phyloP scores from a whole-genome alignment of 495 filamentous ascomycete genomes.

The Daldinia childiae region DNA sequence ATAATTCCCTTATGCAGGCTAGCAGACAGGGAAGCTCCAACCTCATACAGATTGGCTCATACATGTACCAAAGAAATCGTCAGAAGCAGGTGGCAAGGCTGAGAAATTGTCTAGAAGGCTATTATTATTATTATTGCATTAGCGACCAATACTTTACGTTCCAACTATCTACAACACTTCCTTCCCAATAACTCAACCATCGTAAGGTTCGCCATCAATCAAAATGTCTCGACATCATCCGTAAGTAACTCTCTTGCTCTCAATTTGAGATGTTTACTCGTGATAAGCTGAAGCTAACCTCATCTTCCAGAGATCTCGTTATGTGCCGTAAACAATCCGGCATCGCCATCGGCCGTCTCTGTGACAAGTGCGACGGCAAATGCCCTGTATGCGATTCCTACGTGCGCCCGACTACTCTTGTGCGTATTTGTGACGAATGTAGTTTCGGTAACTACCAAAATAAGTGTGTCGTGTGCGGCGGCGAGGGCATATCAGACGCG shows the following conservation, averaged over 20 bases:
- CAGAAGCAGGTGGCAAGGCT: slow-evolving; percentile 48
- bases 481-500: slow-evolving; percentile 98
- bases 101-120: slow-evolving; percentile 43
- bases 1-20: slow-evolving; percentile 6
- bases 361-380: slow-evolving; percentile 99
- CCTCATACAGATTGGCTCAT: slow-evolving; percentile 21
- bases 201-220: slow-evolving; percentile 17
- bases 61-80: slow-evolving; percentile 30
- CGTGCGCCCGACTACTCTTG: slow-evolving; percentile 95
- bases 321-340: slow-evolving; percentile 99
- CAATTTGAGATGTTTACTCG: slow-evolving; percentile 49
- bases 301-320: slow-evolving; percentile 80
- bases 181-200: slow-evolving; percentile 21
- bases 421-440: slow-evolving; percentile 99
- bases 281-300: slow-evolving; percentile 45
- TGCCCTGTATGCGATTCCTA: slow-evolving; percentile 99
- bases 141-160: background rate
- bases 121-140: background rate
- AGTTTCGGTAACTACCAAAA: slow-evolving; percentile 99
- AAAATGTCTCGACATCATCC: slow-evolving; percentile 81
- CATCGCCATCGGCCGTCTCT: slow-evolving; percentile 98
- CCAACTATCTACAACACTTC: background rate
- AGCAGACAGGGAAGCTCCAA: slow-evolving; percentile 16
- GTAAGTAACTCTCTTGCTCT: slow-evolving; percentile 58
- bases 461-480: slow-evolving; percentile 98